Evolutionary conservation across 495 filamentous ascomycete species (phyloP).

Genomic region (Amorphotheca resinae): DNA sequence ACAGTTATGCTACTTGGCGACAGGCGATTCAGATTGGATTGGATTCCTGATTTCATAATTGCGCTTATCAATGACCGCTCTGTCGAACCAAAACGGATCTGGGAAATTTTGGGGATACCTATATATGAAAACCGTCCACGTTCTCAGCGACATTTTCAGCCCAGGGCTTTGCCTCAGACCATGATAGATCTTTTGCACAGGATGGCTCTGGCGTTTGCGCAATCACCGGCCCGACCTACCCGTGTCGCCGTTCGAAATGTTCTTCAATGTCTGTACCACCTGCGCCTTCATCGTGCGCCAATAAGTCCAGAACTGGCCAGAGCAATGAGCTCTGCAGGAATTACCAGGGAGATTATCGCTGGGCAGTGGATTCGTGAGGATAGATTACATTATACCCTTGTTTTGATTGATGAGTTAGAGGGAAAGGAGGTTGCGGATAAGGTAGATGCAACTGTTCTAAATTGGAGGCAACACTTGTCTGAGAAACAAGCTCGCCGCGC

Average conservation of each 20-base stretch:
- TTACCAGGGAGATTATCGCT: slow-evolving; percentile 28
- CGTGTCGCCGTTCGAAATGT: slow-evolving; percentile 30
- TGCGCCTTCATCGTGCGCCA: slow-evolving; percentile 16
- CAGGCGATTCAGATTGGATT: slow-evolving; percentile 1
- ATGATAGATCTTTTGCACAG: slow-evolving; percentile 20
- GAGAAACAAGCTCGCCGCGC: not conserved
- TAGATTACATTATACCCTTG: slow-evolving; percentile 28
- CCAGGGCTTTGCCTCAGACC: slow-evolving; percentile 4
- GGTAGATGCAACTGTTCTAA: slow-evolving; percentile 1
- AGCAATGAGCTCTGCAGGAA: slow-evolving; percentile 24
- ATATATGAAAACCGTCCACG: not conserved
- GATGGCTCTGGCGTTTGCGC: slow-evolving; percentile 24
- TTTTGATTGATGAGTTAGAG: slow-evolving; percentile 22
- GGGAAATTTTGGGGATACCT: slow-evolving; percentile 11
- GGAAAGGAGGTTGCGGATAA: slow-evolving; percentile 10
- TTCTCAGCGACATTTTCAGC: slow-evolving; percentile 4
- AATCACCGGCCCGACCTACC: slow-evolving; percentile 22
- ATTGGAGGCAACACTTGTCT: slow-evolving; percentile 7
- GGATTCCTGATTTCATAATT: slow-evolving; percentile 8
- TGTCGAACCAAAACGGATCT: slow-evolving; percentile 13
- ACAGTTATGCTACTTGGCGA: not conserved
- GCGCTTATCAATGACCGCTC: slow-evolving; percentile 8
- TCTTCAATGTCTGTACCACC: slow-evolving; percentile 23
- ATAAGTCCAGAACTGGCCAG: slow-evolving; percentile 20
- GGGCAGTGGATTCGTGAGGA: slow-evolving; percentile 24